These are phyloP conservation scores for Apiospora arundinis DNA, from an alignment of 2,329 filamentous ascomycete genomes.

Conservation along the genomic window DNA sequence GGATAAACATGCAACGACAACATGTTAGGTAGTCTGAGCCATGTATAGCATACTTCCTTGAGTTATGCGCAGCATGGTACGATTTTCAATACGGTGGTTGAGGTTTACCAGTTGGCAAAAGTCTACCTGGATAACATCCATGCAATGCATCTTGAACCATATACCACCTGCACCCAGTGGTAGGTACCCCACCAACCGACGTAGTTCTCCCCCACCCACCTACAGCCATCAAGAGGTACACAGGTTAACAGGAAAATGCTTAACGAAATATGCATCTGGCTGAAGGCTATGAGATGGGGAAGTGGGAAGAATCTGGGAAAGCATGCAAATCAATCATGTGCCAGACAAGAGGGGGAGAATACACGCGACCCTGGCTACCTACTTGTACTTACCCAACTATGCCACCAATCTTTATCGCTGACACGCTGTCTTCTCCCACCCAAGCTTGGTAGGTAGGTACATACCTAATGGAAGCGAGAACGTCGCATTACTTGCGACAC, in stretches of 20 bases:
- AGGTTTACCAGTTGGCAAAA: not conserved
- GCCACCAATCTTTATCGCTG: constrained; percentile 1
- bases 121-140: not conserved
- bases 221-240: not conserved
- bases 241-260: not conserved
- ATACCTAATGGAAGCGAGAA: not conserved
- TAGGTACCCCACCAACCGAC: not conserved
- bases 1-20: not conserved
- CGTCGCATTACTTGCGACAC: not conserved
- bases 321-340: not conserved
- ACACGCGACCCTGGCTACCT: not conserved
- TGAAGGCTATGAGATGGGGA: not conserved
- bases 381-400: not conserved
- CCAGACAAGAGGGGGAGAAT: not conserved
- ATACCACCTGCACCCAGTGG: no score
- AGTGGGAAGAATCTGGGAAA: not conserved
- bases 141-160: no score
- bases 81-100: not conserved
- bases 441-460: not conserved
- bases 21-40: no score
- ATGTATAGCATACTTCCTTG: not conserved
- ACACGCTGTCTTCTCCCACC: not conserved
- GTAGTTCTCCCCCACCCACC: not conserved
- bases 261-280: not conserved
- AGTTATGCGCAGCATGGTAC: not conserved